Evolutionary conservation across 495 filamentous ascomycete species (phyloP).

Genomic region (Friedmanniomyces simplex): DNA sequence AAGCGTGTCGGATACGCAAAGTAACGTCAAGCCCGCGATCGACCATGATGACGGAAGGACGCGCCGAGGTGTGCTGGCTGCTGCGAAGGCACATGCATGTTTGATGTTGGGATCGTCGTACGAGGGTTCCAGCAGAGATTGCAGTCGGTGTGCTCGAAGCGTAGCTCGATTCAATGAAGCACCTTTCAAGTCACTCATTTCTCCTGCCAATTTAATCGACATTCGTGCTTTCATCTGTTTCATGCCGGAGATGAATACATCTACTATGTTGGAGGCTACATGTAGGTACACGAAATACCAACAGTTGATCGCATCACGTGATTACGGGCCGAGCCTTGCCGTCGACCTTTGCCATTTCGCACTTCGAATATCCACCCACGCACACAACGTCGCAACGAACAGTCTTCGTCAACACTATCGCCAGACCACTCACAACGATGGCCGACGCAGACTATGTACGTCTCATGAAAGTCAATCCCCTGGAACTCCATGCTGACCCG

Average conservation of each 20-base stretch:
- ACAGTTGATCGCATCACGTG: not conserved
- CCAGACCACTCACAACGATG: constrained; percentile 52
- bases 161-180: not conserved
- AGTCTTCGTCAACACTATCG: not conserved
- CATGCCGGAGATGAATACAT: no score
- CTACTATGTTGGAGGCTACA: no score
- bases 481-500: constrained; percentile 7
- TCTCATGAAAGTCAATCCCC: constrained; percentile 22
- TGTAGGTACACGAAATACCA: not conserved
- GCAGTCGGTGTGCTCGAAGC: no score
- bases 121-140: not conserved
- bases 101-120: not conserved
- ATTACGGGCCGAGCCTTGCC: not conserved
- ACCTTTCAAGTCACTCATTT: not conserved
- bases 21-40: not conserved
- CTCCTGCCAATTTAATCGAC: no score
- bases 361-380: not conserved
- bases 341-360: no score
- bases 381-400: not conserved
- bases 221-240: no score
- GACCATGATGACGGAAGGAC: not conserved
- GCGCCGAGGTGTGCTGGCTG: not conserved
- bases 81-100: not conserved
- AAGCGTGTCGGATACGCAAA: constrained; percentile 15
- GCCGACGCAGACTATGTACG: constrained; percentile 87